Percentiles rank a stretch among this genome's conserved stretches.
Evolutionary conservation across 345 rosid genomes (phyloP).

Genomic region (Eucalyptus brandiana): DNA sequence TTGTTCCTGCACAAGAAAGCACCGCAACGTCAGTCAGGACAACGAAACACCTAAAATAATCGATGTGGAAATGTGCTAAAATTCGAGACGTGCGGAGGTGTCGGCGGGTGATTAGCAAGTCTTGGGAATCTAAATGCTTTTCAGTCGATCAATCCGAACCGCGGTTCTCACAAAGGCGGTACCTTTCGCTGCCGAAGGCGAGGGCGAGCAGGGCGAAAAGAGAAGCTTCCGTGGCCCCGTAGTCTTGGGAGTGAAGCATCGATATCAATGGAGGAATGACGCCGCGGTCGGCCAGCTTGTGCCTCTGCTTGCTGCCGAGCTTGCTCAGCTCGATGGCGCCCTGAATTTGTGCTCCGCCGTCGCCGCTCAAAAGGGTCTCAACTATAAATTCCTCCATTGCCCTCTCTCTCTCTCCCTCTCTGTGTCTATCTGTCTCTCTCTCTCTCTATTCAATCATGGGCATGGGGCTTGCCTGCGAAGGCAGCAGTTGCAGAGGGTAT

Average conservation of each 20-base stretch:
- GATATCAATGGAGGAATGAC: conserved; percentile 53
- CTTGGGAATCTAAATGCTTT: not conserved
- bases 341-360: conserved; percentile 36
- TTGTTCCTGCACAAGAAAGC: conserved; percentile 51
- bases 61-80: not conserved
- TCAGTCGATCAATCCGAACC: not conserved
- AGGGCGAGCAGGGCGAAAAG: conserved; percentile 66
- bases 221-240: conserved; percentile 54
- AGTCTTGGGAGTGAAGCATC: conserved; percentile 58
- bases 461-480: not conserved
- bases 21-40: not conserved
- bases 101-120: not conserved
- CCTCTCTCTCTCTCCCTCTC: not conserved
- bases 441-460: not conserved
- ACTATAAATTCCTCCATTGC: conserved; percentile 38
- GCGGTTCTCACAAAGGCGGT: not conserved
- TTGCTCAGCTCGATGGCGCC: conserved; percentile 49
- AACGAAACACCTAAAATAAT: not conserved
- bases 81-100: not conserved
- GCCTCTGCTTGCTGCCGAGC: conserved; percentile 44
- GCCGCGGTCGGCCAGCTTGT: conserved; percentile 47
- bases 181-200: conserved; percentile 92
- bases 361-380: conserved; percentile 42
- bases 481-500: not conserved
- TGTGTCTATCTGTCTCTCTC: not conserved